These are phyloP conservation scores for Fusarium sp. DNA, from an alignment of 2,329 filamentous ascomycete species.

Conservation along the genomic window DNA sequence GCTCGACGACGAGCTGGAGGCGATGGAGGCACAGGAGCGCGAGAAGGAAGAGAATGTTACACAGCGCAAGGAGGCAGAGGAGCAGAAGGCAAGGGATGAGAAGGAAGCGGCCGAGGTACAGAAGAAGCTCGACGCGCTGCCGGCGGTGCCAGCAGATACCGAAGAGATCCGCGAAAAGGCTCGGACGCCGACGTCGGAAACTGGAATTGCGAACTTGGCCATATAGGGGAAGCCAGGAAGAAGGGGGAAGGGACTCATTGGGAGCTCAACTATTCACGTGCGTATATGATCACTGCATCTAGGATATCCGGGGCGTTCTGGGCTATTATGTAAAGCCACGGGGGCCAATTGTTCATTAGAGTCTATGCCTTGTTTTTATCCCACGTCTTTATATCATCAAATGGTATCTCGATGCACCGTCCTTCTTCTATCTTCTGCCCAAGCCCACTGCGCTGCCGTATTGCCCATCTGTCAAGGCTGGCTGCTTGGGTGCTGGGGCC, in stretches of 20 bases:
- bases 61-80: constrained; percentile 56
- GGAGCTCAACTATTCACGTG: constrained; percentile 18
- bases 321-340: constrained; percentile 18
- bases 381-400: constrained; percentile 12
- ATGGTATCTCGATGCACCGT: constrained; percentile 29
- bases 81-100: constrained; percentile 55
- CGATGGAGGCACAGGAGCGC: constrained; percentile 72
- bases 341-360: constrained; percentile 33
- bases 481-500: background rate
- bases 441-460: constrained; percentile 1
- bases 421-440: constrained; percentile 4
- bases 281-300: constrained; percentile 29
- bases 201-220: constrained; percentile 51
- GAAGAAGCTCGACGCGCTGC: constrained; percentile 65
- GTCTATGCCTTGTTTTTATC: constrained; percentile 22
- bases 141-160: constrained; percentile 51
- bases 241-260: constrained; percentile 43
- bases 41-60: constrained; percentile 65
- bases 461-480: background rate
- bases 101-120: constrained; percentile 61
- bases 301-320: constrained; percentile 36
- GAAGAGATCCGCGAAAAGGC: constrained; percentile 49
- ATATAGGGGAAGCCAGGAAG: constrained; percentile 35
- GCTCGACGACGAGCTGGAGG: constrained; percentile 88
- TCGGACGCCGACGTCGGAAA: constrained; percentile 52